Conservation (phyloP, 352 stramenopile genomes). For the Phytophthora colocasiae region DNA sequence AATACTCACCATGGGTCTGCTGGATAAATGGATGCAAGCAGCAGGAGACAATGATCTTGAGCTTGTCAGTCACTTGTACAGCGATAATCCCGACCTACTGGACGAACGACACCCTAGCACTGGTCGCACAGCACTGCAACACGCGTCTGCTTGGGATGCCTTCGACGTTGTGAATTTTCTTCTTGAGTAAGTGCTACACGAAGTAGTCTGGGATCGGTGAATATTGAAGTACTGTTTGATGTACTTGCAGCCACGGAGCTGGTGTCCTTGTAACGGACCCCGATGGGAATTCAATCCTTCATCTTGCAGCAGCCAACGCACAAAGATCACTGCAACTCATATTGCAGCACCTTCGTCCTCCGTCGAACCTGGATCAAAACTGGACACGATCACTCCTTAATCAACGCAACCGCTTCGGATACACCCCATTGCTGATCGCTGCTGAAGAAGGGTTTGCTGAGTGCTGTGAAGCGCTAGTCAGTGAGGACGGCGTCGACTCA, state of each 20-base stretch:
- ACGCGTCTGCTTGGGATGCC: conserved; percentile 28
- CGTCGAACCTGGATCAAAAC: conserved; percentile 13
- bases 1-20: conserved; percentile 12
- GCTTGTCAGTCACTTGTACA: conserved; percentile 5
- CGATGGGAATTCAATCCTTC: conserved; percentile 32
- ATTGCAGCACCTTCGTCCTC: conserved; percentile 17
- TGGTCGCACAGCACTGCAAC: conserved; percentile 27
- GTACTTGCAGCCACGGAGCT: conserved; percentile 18
- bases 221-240: neutral
- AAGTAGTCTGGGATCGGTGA: too few relatives aligned
- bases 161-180: conserved; percentile 20
- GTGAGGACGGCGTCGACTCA: conserved; percentile 7
- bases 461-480: conserved; percentile 22
- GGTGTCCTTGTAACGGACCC: conserved; percentile 22
- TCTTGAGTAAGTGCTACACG: conserved; percentile 14
- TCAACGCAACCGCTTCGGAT: conserved; percentile 35
- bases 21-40: conserved; percentile 24
- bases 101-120: conserved; percentile 27
- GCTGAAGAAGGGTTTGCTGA: conserved; percentile 30
- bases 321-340: conserved; percentile 22
- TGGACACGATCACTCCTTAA: conserved; percentile 20
- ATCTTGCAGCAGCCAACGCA: conserved; percentile 31
- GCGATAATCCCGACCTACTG: conserved; percentile 16
- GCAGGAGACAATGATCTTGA: conserved; percentile 19
- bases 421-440: conserved; percentile 32